Percentiles rank a stretch among this genome's conserved stretches.
These are phyloP conservation scores for Chaetomiaceae sp. DNA, from an alignment of 2,329 filamentous ascomycete genomes.

Conservation along the genomic window DNA sequence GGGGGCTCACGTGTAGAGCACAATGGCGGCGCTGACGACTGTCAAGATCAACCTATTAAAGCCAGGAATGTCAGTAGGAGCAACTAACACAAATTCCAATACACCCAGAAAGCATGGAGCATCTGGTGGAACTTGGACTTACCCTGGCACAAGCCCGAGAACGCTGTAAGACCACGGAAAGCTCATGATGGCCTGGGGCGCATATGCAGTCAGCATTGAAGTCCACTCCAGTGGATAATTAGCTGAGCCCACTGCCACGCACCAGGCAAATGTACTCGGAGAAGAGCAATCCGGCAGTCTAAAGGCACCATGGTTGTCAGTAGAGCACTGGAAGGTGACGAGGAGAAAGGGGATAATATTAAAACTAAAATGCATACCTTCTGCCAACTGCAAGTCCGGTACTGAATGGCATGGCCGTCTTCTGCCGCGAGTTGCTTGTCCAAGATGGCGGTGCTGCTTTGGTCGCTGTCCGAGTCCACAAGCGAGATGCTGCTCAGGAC, in stretches of 20 bases:
- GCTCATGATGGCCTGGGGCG: slow-evolving; percentile 68
- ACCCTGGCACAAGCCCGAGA: slow-evolving; percentile 70
- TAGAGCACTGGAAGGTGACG: not conserved
- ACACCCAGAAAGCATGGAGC: no score
- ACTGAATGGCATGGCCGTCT: slow-evolving; percentile 75
- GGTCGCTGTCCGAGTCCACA: slow-evolving; percentile 25
- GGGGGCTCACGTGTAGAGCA: slow-evolving; percentile 8
- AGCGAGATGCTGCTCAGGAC: slow-evolving; percentile 33
- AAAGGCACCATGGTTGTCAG: not conserved
- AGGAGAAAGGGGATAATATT: no score
- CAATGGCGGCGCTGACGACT: slow-evolving; percentile 8
- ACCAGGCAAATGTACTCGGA: slow-evolving; percentile 87
- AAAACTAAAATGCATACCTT: slow-evolving; percentile 41
- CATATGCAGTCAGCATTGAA: not conserved
- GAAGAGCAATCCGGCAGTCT: slow-evolving; percentile 82
- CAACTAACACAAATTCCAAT: no score
- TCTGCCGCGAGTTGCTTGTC: slow-evolving; percentile 70
- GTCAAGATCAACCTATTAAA: slow-evolving; percentile 11
- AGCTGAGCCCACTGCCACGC: no score
- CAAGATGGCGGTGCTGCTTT: slow-evolving; percentile 43
- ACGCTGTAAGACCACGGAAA: slow-evolving; percentile 91
- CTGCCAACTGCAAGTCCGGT: slow-evolving; percentile 89
- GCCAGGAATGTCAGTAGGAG: not conserved
- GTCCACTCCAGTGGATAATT: no score
- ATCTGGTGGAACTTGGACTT: not conserved